phyloP scores from a whole-genome alignment of 2,329 filamentous ascomycete genomes.

The Xylariales sp. region DNA sequence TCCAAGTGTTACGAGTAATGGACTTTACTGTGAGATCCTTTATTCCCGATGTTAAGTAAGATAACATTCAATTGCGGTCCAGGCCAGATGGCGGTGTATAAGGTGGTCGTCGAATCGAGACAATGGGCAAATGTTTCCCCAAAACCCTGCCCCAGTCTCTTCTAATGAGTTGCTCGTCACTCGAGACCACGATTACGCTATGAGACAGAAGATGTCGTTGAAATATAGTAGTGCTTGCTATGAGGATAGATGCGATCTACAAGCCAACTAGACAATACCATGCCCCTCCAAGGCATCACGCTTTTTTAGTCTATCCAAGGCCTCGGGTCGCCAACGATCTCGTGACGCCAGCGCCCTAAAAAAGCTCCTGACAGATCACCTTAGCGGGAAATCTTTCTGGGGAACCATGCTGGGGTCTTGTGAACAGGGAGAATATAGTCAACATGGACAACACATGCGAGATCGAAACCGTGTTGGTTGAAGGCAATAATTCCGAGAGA shows the following conservation, averaged over 20 bases:
- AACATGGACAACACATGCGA: neutral
- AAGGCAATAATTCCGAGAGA: no score
- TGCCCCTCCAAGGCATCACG: conserved; percentile 25
- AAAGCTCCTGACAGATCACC: conserved; percentile 29
- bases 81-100: neutral
- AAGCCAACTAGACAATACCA: conserved; percentile 15
- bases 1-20: no score
- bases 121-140: neutral
- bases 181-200: neutral
- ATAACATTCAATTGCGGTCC: neutral
- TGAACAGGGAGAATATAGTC: neutral
- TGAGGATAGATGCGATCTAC: neutral
- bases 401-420: conserved; percentile 20
- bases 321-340: conserved; percentile 25
- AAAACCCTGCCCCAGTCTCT: neutral
- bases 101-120: neutral
- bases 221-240: conserved; percentile 4
- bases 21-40: no score
- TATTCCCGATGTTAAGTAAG: neutral
- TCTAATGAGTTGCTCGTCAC: neutral
- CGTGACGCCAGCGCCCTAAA: conserved; percentile 25
- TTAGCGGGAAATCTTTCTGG: conserved; percentile 32
- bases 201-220: conserved; percentile 4
- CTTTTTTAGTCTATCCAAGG: conserved; percentile 30
- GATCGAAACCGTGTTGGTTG: no score